Evolutionary conservation across 2,329 filamentous ascomycete species (phyloP), one percentile per base, ranked within the genome.

Genomic region (Fusarium hostae): DNA sequence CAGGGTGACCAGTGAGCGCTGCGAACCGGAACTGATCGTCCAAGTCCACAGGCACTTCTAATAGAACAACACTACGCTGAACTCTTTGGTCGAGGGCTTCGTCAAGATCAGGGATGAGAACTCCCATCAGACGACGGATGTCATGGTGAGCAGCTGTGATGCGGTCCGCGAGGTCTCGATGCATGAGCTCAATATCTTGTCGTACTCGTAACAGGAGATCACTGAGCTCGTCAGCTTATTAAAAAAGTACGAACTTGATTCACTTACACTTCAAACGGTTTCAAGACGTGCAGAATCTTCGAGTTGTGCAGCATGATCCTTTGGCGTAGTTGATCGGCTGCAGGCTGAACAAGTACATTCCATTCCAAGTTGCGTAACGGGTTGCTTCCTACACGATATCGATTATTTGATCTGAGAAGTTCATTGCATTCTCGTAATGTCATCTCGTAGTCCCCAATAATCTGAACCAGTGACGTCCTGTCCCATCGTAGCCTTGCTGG

Each of bases 211-310:
- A 74, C 9, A 81, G 75, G 28, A 81, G 76, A 55, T 81, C 79
- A 44, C 79, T 81, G n/a, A 7, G 5, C 12, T 20, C 9, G 41
- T 70, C 26, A 64, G 66, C 24, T 43, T 70, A 26, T 52, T 37
- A 13, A 9, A 63, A 26, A 2, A 4, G 48, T 51, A 12, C 16
- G 12, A 13, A 10, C 7, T 20, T 5, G 13, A 9, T 7, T 20
- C 5, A 65, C 79, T 70, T 65, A 81, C 80, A 82, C 79, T 55
- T 82, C 78, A 45, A 82, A 80, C 1, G 80, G 80, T 52, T 79
- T 79, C 39, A 82, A 50, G 2, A 81, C 65, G 35, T 78, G 79
- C 18, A 77, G 60, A 11, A 82, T 71, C 59, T 80, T 81, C 24
- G 77, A 76, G 61, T 79, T 81, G 58, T 82, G 80, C 20, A 81